Percentiles rank a stretch among this genome's conserved stretches.
phyloP scores from a whole-genome alignment of 805 yeast species.

The Nakazawaea ernobii region DNA sequence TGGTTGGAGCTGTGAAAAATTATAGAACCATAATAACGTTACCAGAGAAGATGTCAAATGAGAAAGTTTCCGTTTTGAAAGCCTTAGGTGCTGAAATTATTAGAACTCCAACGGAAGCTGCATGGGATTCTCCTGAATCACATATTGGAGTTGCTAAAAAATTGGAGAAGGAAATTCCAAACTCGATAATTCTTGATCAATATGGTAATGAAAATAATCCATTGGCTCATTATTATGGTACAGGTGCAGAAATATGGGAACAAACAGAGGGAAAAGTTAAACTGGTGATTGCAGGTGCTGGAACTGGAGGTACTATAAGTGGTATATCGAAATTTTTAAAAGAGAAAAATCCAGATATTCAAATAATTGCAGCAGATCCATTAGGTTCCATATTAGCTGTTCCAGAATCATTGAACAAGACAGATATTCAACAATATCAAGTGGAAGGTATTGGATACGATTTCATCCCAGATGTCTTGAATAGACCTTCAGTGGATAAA shows the following conservation, averaged over 20 bases:
- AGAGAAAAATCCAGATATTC: conserved; percentile 56
- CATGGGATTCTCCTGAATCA: conserved; percentile 88
- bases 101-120: conserved; percentile 89
- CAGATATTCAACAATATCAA: conserved; percentile 51
- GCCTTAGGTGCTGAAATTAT: conserved; percentile 89
- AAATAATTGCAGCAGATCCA: conserved; percentile 80
- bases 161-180: conserved; percentile 77
- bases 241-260: conserved; percentile 81
- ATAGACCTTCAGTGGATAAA: conserved; percentile 57
- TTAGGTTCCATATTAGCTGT: conserved; percentile 78
- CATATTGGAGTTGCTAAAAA: conserved; percentile 85
- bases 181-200: conserved; percentile 80
- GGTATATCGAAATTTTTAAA: conserved; percentile 77
- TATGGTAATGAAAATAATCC: conserved; percentile 77
- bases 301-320: conserved; percentile 88
- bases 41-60: conserved; percentile 91
- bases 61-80: conserved; percentile 80
- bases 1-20: conserved; percentile 82
- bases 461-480: conserved; percentile 76
- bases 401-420: conserved; percentile 64
- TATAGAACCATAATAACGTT: conserved; percentile 82
- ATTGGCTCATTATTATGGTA: conserved; percentile 75
- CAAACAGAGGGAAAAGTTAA: conserved; percentile 69
- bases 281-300: conserved; percentile 85
- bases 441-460: conserved; percentile 93